Evolutionary conservation across 345 rosid genomes (phyloP), one percentile per base, ranked within the genome.

Genomic region (Eucalyptus urophylla): DNA sequence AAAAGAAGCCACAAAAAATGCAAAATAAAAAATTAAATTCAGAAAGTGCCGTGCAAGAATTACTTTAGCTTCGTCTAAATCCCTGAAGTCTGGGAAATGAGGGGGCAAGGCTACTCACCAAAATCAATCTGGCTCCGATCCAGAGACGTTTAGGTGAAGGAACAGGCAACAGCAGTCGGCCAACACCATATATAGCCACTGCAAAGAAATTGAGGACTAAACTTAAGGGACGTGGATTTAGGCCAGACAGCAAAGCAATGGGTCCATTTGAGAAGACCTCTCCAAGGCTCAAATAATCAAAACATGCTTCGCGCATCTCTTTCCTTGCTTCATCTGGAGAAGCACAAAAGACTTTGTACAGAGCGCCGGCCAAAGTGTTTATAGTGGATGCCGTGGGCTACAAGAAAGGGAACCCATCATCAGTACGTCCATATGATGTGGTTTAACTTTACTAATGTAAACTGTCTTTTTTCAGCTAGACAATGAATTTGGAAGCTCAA

Each of bases 341-440:
- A 86, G 87, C 89, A 37, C 88, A 88, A 56, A 90, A 90, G 33
- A 90, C 91, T 43, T 90, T 88, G 91, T 90, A 90, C 60, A 88
- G 91, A 47, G 91, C 91, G 22, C 83, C 87, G 2, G 91, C 91
- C 88, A 90, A 67, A 25, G 90, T 90, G 87, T 90, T 90, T 67
- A 90, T 90, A 8, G 91, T 90, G 16, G 91, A 90, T 6, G 91
- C 91, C n/a, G 45, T 87, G 14, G 91, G 91, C 91, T 90, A 87
- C 37, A 85, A 72, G 49, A 19, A 69, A 33, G 86, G 86, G 50
- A 86, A 87, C 47, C 21, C 49, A 33, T 45, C 87, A 83, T 85
- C 33, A 65, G 17, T n/a, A 40, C 14, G 19, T 87, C 80, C 50
- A 60, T 67, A 65, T 87, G 33, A 67, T 29, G 44, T 29, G 54